phyloP scores from a whole-genome alignment of 768 basidiomycete species.

The Tricholoma furcatifolium region DNA sequence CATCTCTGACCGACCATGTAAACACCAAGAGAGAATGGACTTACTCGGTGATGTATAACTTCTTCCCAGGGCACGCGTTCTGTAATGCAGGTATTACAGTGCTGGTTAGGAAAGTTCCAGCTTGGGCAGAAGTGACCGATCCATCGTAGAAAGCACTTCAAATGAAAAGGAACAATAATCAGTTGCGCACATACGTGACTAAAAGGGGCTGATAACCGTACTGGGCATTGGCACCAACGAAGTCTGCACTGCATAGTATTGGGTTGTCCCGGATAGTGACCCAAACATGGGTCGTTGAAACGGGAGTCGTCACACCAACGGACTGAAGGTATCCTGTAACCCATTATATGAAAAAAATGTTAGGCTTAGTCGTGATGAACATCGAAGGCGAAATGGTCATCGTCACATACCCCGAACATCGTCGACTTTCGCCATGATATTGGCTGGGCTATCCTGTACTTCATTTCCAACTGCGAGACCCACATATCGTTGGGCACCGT shows the following conservation, averaged over 20 bases:
- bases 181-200: no score
- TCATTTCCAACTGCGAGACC: constrained; percentile 40
- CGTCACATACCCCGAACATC: constrained; percentile 30
- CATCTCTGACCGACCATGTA: not conserved
- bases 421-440: constrained; percentile 35
- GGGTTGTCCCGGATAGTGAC: constrained; percentile 30
- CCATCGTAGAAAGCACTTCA: constrained; percentile 36
- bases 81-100: constrained; percentile 36
- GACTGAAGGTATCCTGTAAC: constrained; percentile 29
- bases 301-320: constrained; percentile 31
- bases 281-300: constrained; percentile 40
- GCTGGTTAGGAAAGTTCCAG: constrained; percentile 39
- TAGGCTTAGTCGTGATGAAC: not conserved
- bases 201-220: constrained; percentile 12
- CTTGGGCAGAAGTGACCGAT: constrained; percentile 26
- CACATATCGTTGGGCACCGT: constrained; percentile 30
- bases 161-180: not conserved
- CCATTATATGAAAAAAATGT: not conserved
- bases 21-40: not conserved
- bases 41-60: constrained; percentile 35
- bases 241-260: constrained; percentile 33
- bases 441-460: constrained; percentile 28
- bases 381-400: not conserved
- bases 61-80: constrained; percentile 35
- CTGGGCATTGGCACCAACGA: constrained; percentile 40